Evolutionary conservation across 768 basidiomycete genomes (phyloP), one percentile per base, ranked within the genome.

Genomic region (Lactifluus pinguis): DNA sequence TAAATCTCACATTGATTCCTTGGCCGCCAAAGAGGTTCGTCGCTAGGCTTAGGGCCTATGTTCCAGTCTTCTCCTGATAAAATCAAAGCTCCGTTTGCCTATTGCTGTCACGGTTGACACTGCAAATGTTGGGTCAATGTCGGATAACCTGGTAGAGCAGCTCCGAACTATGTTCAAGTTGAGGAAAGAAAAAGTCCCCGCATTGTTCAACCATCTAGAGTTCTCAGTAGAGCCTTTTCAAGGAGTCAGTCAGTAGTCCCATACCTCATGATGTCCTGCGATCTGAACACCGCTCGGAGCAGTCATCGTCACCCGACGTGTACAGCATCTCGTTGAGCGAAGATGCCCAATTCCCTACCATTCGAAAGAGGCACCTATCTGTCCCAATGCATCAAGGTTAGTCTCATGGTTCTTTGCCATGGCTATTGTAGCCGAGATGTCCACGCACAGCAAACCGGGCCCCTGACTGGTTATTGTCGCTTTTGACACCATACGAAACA

Each of bases 401-500:
- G 55, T 53, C 48, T 32, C 3, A 29, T 25, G 38, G 21, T 21
- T 44, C 11, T 45, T 41, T 25, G 11, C 51, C 14, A 57, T 49
- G 52, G 15, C 25, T 38, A 21, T 30, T 19, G 53, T 39, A 44
- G 45, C 47, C 32, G 57, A 53, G 48, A 49, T 38, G 32, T 58
- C 61, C 44, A 51, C 5, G 44, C 55, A 47, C 44, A 54, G 55
- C 53, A 39, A 51, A 60, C 29, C 49, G 34, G n/a, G 47, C 69
- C 10, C 60, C 69, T n/a, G 69, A 71, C n/a, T 71, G 76, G 29
- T 59, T 79, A 41, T 68, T 67, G 61, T 57, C 77, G 68, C 63
- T 85, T 55, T 68, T 80, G 50, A 72, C 74, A 2, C 73, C 78
- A 3, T 70, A 78, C n/a, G 68, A 72, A 32, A 71, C 73, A 17